A percentile compares a stretch with the other conserved stretches of the same genome.
Evolutionary conservation across 345 rosid genomes (phyloP).

Genomic region (Clarkia xantiana): DNA sequence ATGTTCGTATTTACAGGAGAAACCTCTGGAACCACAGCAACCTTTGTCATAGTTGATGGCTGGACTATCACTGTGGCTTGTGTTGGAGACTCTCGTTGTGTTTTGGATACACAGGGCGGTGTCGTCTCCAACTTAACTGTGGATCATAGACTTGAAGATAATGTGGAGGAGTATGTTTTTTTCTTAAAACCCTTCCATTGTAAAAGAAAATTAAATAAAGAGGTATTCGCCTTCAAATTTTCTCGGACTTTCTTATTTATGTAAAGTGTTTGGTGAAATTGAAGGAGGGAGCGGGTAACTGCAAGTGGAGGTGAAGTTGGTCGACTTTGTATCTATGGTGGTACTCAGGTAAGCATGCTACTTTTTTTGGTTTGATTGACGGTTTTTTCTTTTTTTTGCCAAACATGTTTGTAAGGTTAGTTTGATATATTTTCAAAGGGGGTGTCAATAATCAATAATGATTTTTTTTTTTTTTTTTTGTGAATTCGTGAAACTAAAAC

Average conservation of each 20-base stretch:
- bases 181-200: constrained; percentile 7
- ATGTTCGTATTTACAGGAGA: constrained; percentile 41
- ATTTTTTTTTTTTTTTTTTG: too few species aligned
- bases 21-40: constrained; percentile 87
- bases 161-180: constrained; percentile 58
- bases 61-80: constrained; percentile 93
- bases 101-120: constrained; percentile 64
- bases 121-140: constrained; percentile 60
- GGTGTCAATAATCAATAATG: too few species aligned
- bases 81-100: constrained; percentile 89
- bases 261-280: constrained; percentile 4
- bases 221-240: too few species aligned
- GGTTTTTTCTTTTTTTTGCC: background rate
- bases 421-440: too few species aligned
- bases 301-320: constrained; percentile 99
- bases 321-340: constrained; percentile 74
- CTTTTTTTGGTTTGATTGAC: too few species aligned
- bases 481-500: too few species aligned
- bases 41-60: constrained; percentile 79
- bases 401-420: too few species aligned
- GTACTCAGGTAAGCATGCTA: constrained; percentile 57
- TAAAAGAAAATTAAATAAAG: background rate
- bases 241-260: background rate
- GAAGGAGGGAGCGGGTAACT: constrained; percentile 77
- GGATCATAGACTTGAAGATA: constrained; percentile 87